Conservation (phyloP, 2,329 filamentous ascomycete genomes). For the Ophiosphaerella herpotricha region DNA sequence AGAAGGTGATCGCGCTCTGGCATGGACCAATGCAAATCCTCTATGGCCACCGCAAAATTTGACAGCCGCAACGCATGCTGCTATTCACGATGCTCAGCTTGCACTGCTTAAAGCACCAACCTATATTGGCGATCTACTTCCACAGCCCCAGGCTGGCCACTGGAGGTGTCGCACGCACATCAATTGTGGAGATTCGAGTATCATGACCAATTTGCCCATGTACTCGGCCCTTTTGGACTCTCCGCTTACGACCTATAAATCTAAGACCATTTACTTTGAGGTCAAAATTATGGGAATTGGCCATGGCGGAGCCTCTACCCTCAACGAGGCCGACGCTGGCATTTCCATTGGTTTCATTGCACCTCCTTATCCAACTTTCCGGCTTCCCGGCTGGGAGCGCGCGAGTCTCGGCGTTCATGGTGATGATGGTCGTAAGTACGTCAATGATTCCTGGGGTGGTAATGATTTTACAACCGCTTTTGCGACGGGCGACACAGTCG, state of each 20-base stretch:
- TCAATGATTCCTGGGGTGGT: slow-evolving; percentile 77
- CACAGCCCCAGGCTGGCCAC: slow-evolving; percentile 52
- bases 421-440: slow-evolving; percentile 76
- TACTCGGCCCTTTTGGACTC: slow-evolving; percentile 66
- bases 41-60: slow-evolving; percentile 61
- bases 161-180: slow-evolving; percentile 51
- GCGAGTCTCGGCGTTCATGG: slow-evolving; percentile 76
- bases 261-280: slow-evolving; percentile 73
- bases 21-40: slow-evolving; percentile 67
- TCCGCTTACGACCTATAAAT: slow-evolving; percentile 57
- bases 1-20: slow-evolving; percentile 67
- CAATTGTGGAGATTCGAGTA: slow-evolving; percentile 61
- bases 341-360: slow-evolving; percentile 73
- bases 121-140: slow-evolving; percentile 46
- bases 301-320: slow-evolving; percentile 17
- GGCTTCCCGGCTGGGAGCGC: slow-evolving; percentile 81
- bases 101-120: slow-evolving; percentile 38
- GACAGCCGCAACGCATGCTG: slow-evolving; percentile 52
- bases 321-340: slow-evolving; percentile 54
- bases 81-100: slow-evolving; percentile 59
- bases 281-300: slow-evolving; percentile 60
- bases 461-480: slow-evolving; percentile 70
- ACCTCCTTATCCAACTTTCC: slow-evolving; percentile 76
- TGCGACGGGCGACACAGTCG: slow-evolving; percentile 67
- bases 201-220: slow-evolving; percentile 71